Evolutionary conservation across 2,329 filamentous ascomycete species (phyloP), one percentile per base, ranked within the genome.

Genomic region (Lojkania enalia): DNA sequence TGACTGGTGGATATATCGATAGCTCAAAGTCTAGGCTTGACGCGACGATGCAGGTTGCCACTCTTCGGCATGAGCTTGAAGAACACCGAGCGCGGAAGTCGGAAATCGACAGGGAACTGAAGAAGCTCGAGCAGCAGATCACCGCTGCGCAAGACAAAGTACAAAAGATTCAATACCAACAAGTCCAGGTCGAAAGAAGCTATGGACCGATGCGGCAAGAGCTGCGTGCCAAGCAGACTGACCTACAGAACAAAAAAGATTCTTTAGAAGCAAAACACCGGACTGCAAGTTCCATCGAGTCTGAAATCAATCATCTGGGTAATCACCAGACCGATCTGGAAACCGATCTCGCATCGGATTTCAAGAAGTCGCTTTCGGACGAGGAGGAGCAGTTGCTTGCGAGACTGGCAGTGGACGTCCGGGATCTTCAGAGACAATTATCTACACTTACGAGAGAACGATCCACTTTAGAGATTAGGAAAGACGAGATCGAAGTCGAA

Each of bases 1-100:
- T 99, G 75, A 96, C 90, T 37, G 94, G 94, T 76, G 94, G 94
- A 59, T 99, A 87, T 64, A 87, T 96, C 51, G 94, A 99, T 64
- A 83, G 87, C 9, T 82, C 87, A 23, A 86, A 85, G 55, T 97
- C 92, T 1, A 86, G 92, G 16, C 78, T 97, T n/a, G 86, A 92
- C 59, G 90, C 87, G 20, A 86, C 96, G 20, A 85, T 86, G 48
- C 79, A 83, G 4, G 82, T 92, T 21, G 83, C 84, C 43, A 85
- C 83, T 59, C 89, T 87, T 77, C 83, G 90, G 25, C 79, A 84
- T 39, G 84, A 89, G 61, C 87, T 83, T 53, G 90, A 96, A 36
- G 72, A 75, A 7, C 79, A 90, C 42, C 76, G 81, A 45, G 76
- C 74, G 12, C 81, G 87, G 42, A 81, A 84, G 30, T 74, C 75